Base-by-base conservation (phyloP, 306 rosid species). In the Quercus dentata region DNA sequence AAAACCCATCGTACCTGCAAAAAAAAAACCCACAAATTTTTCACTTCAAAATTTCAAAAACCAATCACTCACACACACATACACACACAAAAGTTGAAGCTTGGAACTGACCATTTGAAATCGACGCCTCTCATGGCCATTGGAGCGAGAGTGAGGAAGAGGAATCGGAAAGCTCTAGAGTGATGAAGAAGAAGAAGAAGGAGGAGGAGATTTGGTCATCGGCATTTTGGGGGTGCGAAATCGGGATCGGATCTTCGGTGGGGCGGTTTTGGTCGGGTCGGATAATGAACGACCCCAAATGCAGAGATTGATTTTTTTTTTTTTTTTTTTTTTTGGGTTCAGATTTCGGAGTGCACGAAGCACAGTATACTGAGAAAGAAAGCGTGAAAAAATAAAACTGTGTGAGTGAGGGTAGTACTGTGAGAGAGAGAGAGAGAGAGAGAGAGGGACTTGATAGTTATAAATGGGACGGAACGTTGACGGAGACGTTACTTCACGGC, bases 51-150 rank as follows among this genome's bases (percentile, higher is more conserved):
- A 61, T 80, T 76, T 21, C 20, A 44, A 38, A 69, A 25, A 57
- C 15, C 23, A 17, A n/a, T n/a, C 27, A 49, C 17, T 49, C 54
- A 2, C 54, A 49, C 15, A 75, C 4, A 57, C 38, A 10, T 15
- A 2, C 54, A 49, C 15, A 75, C 4, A 57, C 41, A 10, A 12
- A 6, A 6, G 5, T 62, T 56, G 8, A 7, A 7, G 57, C 28
- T 10, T 8, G 69, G 19, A 69, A 83, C 89, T 0, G 46, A 95
- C 99, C 99, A 95, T 86, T 93, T 95, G 94, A 95, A 95, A 89
- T 90, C 97, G 74, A 93, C 88, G 73, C 98, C 99, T 89, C 97
- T 86, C 75, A 93, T 85, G 41, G 97, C 98, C 99, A 95, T 95
- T 69, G 64, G 72, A 54, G 31, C n/a, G 17, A 71, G 64, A 71